Base-by-base conservation (phyloP, 495 filamentous ascomycete genomes). In the Penicillium goetzii region DNA sequence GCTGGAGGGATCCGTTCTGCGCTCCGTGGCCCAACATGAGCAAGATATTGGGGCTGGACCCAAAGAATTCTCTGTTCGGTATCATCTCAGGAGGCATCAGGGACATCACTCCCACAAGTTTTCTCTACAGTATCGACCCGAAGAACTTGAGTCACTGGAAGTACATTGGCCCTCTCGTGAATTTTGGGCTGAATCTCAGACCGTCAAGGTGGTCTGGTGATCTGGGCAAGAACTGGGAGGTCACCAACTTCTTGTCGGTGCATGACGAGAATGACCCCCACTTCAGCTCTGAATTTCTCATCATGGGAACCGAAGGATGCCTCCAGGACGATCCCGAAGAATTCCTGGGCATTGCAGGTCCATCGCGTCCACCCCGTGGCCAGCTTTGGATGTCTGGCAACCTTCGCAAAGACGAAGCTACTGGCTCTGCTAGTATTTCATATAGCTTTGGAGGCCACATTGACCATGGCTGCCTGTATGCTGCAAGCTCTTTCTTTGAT, bases 321-420 rank as follows among this genome's bases (percentile, higher is more conserved):
- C 21, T 68, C 15, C 52, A 58, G 19, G 19, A 58, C 41, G 45
- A 8, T 11, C 3, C 7, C 21, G 33, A 26, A 32, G 47, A 36
- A 21, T 41, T n/a, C 17, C 0, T 14, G 6, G 6, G 33, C 28
- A 58, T 32, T 30, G 33, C 23, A 59, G 58, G 56, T 12, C 61
- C 57, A 28, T 47, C 52, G 14, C 58, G 57, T 26, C 53, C 65
- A 56, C 34, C 52, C 28, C 65, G 65, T 36, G 58, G 52, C 21
- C 62, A 60, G 34, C 53, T 68, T 43, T 68, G 61, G 61, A 68
- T 68, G 65, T 68, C 58, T 58, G 65, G 65, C 19, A 49, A 26
- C 30, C 52, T 58, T 26, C 53, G 21, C 34, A 58, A 49, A 19
- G 23, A 19, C 23, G 54, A 59, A 26, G 45, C 15, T 55, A 38